These are phyloP conservation scores for Jacaranda copaia DNA, from an alignment of 257 asterid genomes.

Conservation along the genomic window DNA sequence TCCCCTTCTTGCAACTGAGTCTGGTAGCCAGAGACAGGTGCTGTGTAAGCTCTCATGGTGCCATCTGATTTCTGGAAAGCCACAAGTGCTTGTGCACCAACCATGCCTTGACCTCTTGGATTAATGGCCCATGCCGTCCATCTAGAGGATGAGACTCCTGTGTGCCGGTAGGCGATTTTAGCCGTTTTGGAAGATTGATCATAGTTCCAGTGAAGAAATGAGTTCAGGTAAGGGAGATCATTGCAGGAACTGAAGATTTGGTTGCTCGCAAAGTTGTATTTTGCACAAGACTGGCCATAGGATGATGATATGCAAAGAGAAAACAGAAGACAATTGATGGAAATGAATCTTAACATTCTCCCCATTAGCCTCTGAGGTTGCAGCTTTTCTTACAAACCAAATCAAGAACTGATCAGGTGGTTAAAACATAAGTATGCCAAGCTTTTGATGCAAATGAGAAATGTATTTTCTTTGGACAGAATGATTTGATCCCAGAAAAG, in stretches of 20 bases:
- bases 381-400: not conserved
- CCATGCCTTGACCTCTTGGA: slow-evolving; percentile 76
- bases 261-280: slow-evolving; percentile 65
- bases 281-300: slow-evolving; percentile 69
- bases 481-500: slow-evolving; percentile 26
- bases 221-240: slow-evolving; percentile 75
- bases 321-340: slow-evolving; percentile 41
- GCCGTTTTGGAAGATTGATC: slow-evolving; percentile 56
- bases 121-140: slow-evolving; percentile 94
- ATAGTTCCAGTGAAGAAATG: slow-evolving; percentile 83
- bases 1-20: slow-evolving; percentile 66
- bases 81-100: slow-evolving; percentile 77
- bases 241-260: slow-evolving; percentile 64
- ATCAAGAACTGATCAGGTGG: not conserved
- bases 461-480: slow-evolving; percentile 12
- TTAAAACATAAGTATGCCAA: no score
- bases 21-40: slow-evolving; percentile 61
- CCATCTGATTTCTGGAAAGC: slow-evolving; percentile 85
- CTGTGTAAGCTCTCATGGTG: slow-evolving; percentile 61
- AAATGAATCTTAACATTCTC: slow-evolving; percentile 31
- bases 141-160: slow-evolving; percentile 51
- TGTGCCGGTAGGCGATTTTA: slow-evolving; percentile 66
- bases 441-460: not conserved
- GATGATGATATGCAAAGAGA: slow-evolving; percentile 43
- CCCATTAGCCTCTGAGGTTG: not conserved